Percentiles rank a stretch among this genome's conserved stretches.
Evolutionary conservation across 768 basidiomycete genomes (phyloP).

Genomic region (Suillus decipiens): DNA sequence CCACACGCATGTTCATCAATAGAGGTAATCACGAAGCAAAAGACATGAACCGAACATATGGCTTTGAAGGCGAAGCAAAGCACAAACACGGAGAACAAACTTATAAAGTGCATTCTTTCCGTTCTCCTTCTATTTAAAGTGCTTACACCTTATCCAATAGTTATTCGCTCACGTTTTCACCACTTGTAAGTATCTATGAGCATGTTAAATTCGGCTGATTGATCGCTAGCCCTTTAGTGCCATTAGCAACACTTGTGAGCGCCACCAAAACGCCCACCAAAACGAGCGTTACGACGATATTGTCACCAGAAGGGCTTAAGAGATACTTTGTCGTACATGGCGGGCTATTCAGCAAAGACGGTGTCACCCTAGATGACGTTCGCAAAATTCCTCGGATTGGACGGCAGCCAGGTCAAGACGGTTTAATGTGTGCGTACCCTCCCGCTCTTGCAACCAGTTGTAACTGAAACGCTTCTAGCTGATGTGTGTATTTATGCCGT

Average conservation of each 20-base stretch:
- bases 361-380: constrained; percentile 92
- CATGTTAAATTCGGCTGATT: constrained; percentile 3
- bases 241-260: constrained; percentile 82
- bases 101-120: constrained; percentile 64
- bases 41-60: constrained; percentile 95
- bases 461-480: constrained; percentile 40
- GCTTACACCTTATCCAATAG: constrained; percentile 37
- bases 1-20: constrained; percentile 88
- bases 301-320: constrained; percentile 80
- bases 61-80: constrained; percentile 94
- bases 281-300: constrained; percentile 52
- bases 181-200: constrained; percentile 53
- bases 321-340: constrained; percentile 97
- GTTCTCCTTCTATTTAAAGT: background rate
- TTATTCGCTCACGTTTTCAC: constrained; percentile 96
- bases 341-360: constrained; percentile 93
- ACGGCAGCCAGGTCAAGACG: constrained; percentile 90
- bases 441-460: constrained; percentile 2
- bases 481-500: constrained; percentile 47
- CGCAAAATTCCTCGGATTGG: constrained; percentile 86
- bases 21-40: constrained; percentile 96
- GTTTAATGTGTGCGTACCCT: constrained; percentile 80
- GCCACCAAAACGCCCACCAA: constrained; percentile 60
- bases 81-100: constrained; percentile 96
- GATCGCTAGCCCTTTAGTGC: constrained; percentile 54